Conservation (phyloP, 257 asterid species). For the Echium plantagineum region DNA sequence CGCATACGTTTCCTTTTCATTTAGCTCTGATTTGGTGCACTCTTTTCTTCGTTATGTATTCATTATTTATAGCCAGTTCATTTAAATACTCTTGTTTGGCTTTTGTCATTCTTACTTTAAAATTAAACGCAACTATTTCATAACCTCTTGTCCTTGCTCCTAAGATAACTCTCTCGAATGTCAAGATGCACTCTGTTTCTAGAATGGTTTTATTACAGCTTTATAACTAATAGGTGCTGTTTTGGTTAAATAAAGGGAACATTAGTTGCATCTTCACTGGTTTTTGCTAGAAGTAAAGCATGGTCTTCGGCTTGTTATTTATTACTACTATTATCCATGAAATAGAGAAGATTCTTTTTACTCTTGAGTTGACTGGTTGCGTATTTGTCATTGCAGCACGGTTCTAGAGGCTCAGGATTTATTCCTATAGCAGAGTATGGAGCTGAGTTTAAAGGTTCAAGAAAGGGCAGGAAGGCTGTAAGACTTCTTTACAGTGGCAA, state of each 20-base stretch:
- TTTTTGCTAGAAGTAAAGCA: background rate
- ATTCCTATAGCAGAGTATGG: constrained; percentile 96
- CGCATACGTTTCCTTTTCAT: background rate
- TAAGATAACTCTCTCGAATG: background rate
- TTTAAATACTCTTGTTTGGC: background rate
- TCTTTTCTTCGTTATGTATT: too few relatives aligned
- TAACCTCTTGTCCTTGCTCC: background rate
- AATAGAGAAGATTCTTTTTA: too few relatives aligned
- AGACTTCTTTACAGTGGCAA: constrained; percentile 72
- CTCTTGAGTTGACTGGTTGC: background rate
- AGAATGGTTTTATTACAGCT: too few relatives aligned
- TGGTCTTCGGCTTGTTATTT: background rate
- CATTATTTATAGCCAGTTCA: background rate
- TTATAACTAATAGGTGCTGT: too few relatives aligned
- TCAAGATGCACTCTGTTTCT: background rate
- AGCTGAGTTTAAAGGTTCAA: constrained; percentile 38
- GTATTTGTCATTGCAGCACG: constrained; percentile 28
- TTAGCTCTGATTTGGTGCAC: background rate
- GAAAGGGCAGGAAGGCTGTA: constrained; percentile 37
- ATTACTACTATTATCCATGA: too few relatives aligned
- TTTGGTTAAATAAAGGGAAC: too few relatives aligned
- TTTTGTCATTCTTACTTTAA: background rate
- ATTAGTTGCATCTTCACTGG: too few relatives aligned
- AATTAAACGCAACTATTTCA: background rate
- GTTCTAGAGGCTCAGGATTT: constrained; percentile 74